A percentile compares a stretch with the other conserved stretches of the same genome.
phyloP scores from a whole-genome alignment of 257 asterid genomes.

The Nicotiana attenuata region DNA sequence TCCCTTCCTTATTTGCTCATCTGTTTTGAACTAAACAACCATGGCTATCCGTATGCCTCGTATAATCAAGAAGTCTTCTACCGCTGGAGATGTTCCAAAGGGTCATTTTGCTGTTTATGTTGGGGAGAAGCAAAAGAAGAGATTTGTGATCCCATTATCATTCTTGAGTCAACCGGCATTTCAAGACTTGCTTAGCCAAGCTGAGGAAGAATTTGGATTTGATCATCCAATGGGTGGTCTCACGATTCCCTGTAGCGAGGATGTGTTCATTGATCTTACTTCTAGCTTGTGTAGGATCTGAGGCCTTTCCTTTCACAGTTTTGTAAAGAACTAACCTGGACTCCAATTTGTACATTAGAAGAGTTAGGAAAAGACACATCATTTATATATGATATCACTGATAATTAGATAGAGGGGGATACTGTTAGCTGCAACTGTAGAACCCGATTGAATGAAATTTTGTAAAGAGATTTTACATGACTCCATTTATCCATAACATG shows the following conservation, averaged over 20 bases:
- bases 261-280: slow-evolving; percentile 28
- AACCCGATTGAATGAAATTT: background rate
- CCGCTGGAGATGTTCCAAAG: no score
- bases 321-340: background rate
- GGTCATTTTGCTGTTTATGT: no score
- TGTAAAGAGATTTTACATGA: background rate
- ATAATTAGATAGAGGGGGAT: background rate
- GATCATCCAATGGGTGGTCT: no score
- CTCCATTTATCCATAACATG: background rate
- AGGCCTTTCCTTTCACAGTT: background rate
- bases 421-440: background rate
- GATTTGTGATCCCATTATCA: no score
- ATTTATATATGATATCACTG: background rate
- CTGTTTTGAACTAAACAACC: background rate
- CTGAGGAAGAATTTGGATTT: no score
- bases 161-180: no score
- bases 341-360: background rate
- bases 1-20: background rate
- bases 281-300: slow-evolving; percentile 17
- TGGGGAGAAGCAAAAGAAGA: no score
- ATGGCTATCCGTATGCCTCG: no score
- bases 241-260: background rate
- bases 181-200: no score
- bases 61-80: no score
- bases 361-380: background rate